A percentile compares a stretch with the other conserved stretches of the same genome.
phyloP scores from a whole-genome alignment of 805 yeast genomes.

The Sporopachydermia quercuum region DNA sequence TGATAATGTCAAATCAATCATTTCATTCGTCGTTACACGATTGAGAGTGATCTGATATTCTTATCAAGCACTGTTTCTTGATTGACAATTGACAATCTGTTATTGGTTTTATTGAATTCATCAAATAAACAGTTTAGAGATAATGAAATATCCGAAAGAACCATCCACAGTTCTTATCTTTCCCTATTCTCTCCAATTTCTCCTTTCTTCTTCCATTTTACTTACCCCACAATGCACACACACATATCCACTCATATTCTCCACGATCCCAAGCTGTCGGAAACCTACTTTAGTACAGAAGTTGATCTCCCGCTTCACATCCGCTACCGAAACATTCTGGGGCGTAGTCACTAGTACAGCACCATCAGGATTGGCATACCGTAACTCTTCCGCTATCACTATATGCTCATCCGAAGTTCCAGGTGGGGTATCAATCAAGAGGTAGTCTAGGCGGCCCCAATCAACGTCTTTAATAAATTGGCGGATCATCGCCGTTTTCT shows the following conservation, averaged over 20 bases:
- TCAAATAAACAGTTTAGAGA: too few relatives aligned
- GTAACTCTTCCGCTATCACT: constrained; percentile 83
- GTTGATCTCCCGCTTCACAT: constrained; percentile 85
- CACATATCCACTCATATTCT: constrained; percentile 92
- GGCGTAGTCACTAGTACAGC: constrained; percentile 96
- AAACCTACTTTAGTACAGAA: constrained; percentile 81
- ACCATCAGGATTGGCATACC: constrained; percentile 65
- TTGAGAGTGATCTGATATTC: too few relatives aligned
- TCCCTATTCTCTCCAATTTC: background rate
- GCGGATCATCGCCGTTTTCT: constrained; percentile 93
- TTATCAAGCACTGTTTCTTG: too few relatives aligned
- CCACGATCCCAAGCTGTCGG: constrained; percentile 71
- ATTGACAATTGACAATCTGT: too few relatives aligned
- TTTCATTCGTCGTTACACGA: too few relatives aligned
- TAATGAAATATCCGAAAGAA: too few relatives aligned
- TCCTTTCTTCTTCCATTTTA: constrained; percentile 4
- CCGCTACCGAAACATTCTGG: constrained; percentile 84
- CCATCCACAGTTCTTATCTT: background rate
- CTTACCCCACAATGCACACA: constrained; percentile 91
- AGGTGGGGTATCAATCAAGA: constrained; percentile 94
- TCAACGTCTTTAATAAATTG: constrained; percentile 83
- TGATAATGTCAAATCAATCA: too few relatives aligned
- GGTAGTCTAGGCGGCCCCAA: constrained; percentile 72
- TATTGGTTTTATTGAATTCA: too few relatives aligned
- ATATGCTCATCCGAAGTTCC: constrained; percentile 98